Conservation (phyloP, 1,284 basidiomycete genomes). For the Trametes versicolor region DNA sequence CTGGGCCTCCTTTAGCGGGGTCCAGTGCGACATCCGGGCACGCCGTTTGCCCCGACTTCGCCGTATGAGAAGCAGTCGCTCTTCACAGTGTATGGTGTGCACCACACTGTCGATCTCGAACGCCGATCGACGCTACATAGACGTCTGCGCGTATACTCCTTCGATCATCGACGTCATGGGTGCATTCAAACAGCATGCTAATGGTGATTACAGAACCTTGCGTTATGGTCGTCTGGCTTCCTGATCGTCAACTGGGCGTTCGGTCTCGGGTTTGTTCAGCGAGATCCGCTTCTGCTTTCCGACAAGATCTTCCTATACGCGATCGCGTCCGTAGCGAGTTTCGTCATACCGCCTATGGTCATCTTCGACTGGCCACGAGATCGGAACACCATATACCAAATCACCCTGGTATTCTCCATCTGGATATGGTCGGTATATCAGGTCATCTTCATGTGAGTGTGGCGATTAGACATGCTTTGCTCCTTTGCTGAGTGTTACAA, state of each 20-base stretch:
- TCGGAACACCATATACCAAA: slow-evolving; percentile 67
- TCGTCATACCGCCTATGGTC: slow-evolving; percentile 62
- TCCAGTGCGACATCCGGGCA: no score
- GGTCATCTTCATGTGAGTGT: slow-evolving; percentile 63
- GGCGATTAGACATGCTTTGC: neutral
- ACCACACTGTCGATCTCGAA: neutral
- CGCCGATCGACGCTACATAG: neutral
- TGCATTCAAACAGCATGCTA: neutral
- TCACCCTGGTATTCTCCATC: slow-evolving; percentile 58
- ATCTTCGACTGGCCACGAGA: slow-evolving; percentile 76
- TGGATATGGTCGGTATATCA: slow-evolving; percentile 66
- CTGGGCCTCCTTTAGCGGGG: no score
- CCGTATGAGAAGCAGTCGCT: neutral
- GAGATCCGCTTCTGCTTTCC: slow-evolving; percentile 52
- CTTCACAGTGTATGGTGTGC: no score
- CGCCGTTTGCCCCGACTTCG: neutral
- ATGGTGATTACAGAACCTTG: slow-evolving; percentile 53
- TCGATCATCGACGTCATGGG: slow-evolving; percentile 18
- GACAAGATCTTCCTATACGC: slow-evolving; percentile 74
- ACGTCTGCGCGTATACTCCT: neutral
- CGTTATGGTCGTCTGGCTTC: slow-evolving; percentile 72
- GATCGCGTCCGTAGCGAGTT: slow-evolving; percentile 54
- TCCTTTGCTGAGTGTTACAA: slow-evolving; percentile 21
- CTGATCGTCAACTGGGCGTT: slow-evolving; percentile 78
- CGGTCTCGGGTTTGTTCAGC: slow-evolving; percentile 59